Evolutionary conservation across 192 early-diverging fungal genomes (phyloP).

Genomic region (Glomus cerebriforme): DNA sequence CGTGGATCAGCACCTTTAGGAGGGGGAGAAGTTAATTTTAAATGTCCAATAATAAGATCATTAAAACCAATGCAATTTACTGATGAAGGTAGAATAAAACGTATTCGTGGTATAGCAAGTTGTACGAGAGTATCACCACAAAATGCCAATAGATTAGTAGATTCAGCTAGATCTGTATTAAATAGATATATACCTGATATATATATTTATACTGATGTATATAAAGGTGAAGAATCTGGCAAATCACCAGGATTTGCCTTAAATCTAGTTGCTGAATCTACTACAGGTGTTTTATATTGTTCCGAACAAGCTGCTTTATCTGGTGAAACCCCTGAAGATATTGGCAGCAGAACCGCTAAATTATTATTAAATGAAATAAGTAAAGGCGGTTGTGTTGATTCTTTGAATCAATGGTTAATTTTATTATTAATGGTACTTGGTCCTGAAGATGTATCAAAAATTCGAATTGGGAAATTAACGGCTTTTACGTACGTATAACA

Average conservation of each 20-base stretch:
- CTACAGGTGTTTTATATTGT: conserved; percentile 77
- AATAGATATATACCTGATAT: conserved; percentile 96
- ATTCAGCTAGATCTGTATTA: conserved; percentile 81
- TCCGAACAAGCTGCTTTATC: conserved; percentile 82
- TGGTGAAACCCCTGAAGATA: conserved; percentile 88
- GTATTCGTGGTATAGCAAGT: conserved; percentile 92
- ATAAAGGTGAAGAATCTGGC: conserved; percentile 93
- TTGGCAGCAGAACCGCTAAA: conserved; percentile 77
- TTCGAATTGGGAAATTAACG: conserved; percentile 81
- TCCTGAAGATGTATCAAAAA: conserved; percentile 92
- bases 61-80: conserved; percentile 81
- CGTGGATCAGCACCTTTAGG: conserved; percentile 90
- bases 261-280: conserved; percentile 90
- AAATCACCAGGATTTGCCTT: conserved; percentile 91
- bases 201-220: conserved; percentile 97
- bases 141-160: conserved; percentile 91
- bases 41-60: conserved; percentile 77
- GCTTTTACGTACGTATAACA: conserved; percentile 73
- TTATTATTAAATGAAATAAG: conserved; percentile 83
- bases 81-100: conserved; percentile 85
- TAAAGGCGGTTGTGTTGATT: conserved; percentile 90
- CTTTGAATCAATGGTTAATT: conserved; percentile 82
- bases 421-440: conserved; percentile 85
- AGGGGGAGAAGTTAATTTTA: conserved; percentile 89
- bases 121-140: conserved; percentile 91